Evolutionary conservation across 306 rosid genomes (phyloP), one percentile per base, ranked within the genome.

Genomic region (Corylus americana): DNA sequence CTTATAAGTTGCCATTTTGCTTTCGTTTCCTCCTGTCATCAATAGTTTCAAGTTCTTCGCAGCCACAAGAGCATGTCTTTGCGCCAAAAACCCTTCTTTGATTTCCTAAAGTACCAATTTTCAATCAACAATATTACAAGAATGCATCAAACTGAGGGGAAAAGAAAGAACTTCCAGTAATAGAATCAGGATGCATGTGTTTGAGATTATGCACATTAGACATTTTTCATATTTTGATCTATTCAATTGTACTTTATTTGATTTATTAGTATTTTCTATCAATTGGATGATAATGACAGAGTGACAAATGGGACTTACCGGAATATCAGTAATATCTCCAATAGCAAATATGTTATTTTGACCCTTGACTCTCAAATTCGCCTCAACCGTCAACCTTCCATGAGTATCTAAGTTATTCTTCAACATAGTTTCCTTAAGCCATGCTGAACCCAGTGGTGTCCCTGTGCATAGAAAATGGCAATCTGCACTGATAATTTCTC

Each of bases 321-420:
- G 85, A 82, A 94, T 64, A 73, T 92, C 86, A 74, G 97, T 88
- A 70, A 92, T 92, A 83, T 94, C 97, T 78, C 97, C 97, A 27
- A 91, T 79, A 25, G 97, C 96, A 73, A 89, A 94, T 54, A 89
- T 59, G 82, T 92, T 87, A 45, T 12, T 45, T 55, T 86, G 84
- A 2, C 96, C 91, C 53, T 75, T 80, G 69, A 94, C 96, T 86
- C 88, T 88, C 69, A 94, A 45, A 44, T 79, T 37, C 49, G 72
- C 85, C 68, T 94, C 97, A 48, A 94, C 98, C 86, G 80, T 82
- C 61, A 94, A 62, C 84, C 92, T 88, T 79, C 96, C 96, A 1
- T 77, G 71, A 45, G 3, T 27, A 79, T 92, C 93, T 79, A 94
- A 79, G 73, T 75, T 70, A 67, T 68, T 66, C 54, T 80, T 79